Percentiles rank a stretch among this genome's conserved stretches.
phyloP scores from a whole-genome alignment of 2,329 filamentous ascomycete species.

The Colletotrichum chlorophyti region DNA sequence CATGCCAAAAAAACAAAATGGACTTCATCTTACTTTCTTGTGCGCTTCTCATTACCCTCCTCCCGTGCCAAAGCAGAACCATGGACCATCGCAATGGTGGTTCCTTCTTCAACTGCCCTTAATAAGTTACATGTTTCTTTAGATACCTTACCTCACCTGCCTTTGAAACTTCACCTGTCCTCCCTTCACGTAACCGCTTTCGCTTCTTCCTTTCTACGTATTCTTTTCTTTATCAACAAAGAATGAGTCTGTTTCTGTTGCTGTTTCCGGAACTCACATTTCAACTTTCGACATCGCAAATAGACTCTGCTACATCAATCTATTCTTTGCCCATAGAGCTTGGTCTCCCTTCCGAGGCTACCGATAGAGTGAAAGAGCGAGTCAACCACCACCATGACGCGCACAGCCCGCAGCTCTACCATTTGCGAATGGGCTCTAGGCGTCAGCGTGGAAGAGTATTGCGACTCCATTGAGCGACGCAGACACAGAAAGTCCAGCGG shows the following conservation, averaged over 20 bases:
- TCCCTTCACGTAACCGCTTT: not conserved
- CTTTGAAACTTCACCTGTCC: too few species aligned
- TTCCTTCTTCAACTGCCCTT: not conserved
- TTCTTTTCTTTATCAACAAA: not conserved
- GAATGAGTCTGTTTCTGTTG: not conserved
- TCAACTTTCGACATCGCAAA: too few species aligned
- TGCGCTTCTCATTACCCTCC: too few species aligned
- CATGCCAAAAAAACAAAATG: too few species aligned
- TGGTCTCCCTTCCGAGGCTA: not conserved
- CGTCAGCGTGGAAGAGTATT: conserved; percentile 39
- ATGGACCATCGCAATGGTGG: too few species aligned
- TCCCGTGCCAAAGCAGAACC: too few species aligned
- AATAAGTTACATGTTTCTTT: too few species aligned
- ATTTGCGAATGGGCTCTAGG: conserved; percentile 51
- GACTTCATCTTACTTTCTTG: too few species aligned
- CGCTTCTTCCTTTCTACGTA: not conserved
- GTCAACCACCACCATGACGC: conserved; percentile 10
- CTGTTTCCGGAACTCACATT: not conserved
- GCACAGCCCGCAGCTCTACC: conserved; percentile 22
- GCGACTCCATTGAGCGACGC: conserved; percentile 28
- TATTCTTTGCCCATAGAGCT: not conserved
- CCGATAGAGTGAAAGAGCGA: not conserved
- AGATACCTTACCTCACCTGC: not conserved
- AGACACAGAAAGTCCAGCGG: conserved; percentile 30
- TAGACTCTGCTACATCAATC: too few species aligned